Evolutionary conservation across 495 filamentous ascomycete species (phyloP).

Genomic region (Xylaria venustula): DNA sequence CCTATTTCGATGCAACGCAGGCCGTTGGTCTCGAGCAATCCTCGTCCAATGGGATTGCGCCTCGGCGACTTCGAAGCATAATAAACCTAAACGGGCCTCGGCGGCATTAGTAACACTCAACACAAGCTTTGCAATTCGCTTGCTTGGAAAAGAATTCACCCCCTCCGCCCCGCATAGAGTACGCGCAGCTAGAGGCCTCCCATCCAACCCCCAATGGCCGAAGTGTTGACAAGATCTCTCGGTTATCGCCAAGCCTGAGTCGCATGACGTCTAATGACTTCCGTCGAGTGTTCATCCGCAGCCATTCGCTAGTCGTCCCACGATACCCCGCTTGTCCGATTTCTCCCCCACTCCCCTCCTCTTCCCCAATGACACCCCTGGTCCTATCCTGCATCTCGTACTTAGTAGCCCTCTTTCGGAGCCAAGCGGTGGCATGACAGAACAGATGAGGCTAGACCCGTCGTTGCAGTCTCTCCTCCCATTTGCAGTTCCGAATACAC

Average conservation of each 20-base stretch:
- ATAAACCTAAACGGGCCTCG: not conserved
- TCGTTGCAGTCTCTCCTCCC: not conserved
- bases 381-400: not conserved
- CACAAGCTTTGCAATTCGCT: slow-evolving; percentile 1
- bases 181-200: slow-evolving; percentile 4
- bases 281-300: slow-evolving; percentile 1
- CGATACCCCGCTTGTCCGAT: slow-evolving; percentile 13
- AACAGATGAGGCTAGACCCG: not conserved
- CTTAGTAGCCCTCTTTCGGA: not conserved
- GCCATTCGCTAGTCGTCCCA: slow-evolving; percentile 15
- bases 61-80: not conserved
- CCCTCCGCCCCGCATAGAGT: not conserved
- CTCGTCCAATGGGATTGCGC: not conserved
- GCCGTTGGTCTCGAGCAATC: not conserved
- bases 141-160: not conserved
- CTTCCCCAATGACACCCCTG: slow-evolving; percentile 3
- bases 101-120: not conserved
- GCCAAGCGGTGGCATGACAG: not conserved
- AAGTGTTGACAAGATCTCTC: not conserved
- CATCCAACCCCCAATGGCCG: not conserved
- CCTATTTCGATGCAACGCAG: not conserved
- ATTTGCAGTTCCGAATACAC: not conserved
- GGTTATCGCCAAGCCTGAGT: slow-evolving; percentile 10
- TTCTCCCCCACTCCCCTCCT: not conserved
- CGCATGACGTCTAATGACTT: slow-evolving; percentile 15